phyloP scores from a whole-genome alignment of 192 early-diverging fungal genomes.

The Rhizoclosmatium sp. region DNA sequence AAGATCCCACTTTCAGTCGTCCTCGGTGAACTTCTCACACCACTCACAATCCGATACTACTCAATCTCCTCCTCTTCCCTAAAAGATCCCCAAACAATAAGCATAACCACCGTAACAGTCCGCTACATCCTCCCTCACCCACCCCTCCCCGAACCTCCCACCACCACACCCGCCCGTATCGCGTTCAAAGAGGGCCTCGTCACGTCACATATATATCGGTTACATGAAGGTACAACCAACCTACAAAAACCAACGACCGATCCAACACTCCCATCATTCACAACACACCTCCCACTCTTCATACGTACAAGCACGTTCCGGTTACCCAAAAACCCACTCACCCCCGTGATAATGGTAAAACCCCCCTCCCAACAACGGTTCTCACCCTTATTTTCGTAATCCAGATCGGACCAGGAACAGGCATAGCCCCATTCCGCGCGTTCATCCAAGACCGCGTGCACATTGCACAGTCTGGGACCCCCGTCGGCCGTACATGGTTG shows the following conservation, averaged over 20 bases:
- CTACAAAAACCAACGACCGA: background rate
- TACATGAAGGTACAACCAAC: constrained; percentile 55
- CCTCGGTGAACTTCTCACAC: constrained; percentile 81
- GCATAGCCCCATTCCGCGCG: constrained; percentile 97
- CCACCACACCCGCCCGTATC: constrained; percentile 20
- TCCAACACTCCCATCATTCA: constrained; percentile 40
- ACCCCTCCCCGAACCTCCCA: background rate
- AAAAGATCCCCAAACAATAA: constrained; percentile 75
- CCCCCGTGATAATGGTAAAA: constrained; percentile 86
- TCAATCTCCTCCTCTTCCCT: constrained; percentile 93
- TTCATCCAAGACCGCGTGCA: constrained; percentile 90
- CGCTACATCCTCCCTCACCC: constrained; percentile 68
- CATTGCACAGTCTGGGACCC: constrained; percentile 56
- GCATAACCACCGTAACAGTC: constrained; percentile 89
- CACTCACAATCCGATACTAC: constrained; percentile 92
- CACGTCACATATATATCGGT: constrained; percentile 85
- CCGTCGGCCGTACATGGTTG: constrained; percentile 83
- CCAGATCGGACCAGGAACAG: constrained; percentile 93
- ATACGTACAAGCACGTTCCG: constrained; percentile 91
- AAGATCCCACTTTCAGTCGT: constrained; percentile 82
- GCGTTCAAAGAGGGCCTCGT: constrained; percentile 74
- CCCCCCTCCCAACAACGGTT: background rate
- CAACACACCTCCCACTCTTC: constrained; percentile 79
- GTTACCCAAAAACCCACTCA: constrained; percentile 78
- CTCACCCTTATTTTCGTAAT: background rate